Percentiles rank a stretch among this genome's conserved stretches.
Conservation (phyloP, 2,329 filamentous ascomycete genomes). For the Fusarium caatingaense region DNA sequence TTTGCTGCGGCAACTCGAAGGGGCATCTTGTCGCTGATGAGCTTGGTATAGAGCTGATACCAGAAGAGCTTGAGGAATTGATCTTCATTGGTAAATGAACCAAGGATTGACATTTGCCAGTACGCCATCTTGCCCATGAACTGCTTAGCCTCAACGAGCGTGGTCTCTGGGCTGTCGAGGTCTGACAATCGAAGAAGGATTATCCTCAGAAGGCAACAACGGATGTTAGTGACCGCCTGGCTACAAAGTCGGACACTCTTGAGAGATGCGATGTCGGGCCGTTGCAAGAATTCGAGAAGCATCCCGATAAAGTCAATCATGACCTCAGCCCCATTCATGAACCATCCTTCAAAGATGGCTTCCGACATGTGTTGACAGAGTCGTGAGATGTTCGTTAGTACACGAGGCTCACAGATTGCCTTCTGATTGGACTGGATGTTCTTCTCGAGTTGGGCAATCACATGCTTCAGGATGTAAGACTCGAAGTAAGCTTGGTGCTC, state of each 20-base stretch:
- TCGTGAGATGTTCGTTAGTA: conserved; percentile 87
- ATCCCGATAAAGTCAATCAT: conserved; percentile 88
- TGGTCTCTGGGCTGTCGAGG: conserved; percentile 72
- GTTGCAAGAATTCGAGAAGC: conserved; percentile 87
- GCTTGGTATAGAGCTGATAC: conserved; percentile 91
- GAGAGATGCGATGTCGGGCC: conserved; percentile 80
- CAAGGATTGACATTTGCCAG: conserved; percentile 93
- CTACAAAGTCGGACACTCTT: conserved; percentile 94
- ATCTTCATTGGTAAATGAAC: conserved; percentile 80
- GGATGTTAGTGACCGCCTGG: conserved; percentile 81
- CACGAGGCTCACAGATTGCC: conserved; percentile 80
- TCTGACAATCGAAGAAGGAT: conserved; percentile 86
- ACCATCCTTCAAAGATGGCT: conserved; percentile 96
- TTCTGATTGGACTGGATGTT: conserved; percentile 78
- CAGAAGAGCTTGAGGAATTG: conserved; percentile 87
- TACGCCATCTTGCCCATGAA: conserved; percentile 90
- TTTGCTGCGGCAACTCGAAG: conserved; percentile 83
- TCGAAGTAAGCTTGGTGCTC: conserved; percentile 97
- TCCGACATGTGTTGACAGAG: conserved; percentile 86
- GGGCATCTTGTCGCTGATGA: conserved; percentile 75
- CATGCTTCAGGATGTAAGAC: conserved; percentile 84
- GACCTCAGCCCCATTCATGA: conserved; percentile 85
- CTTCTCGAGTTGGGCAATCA: conserved; percentile 76
- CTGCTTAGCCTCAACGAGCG: conserved; percentile 71
- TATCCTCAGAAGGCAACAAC: conserved; percentile 80